These are phyloP conservation scores for Piper longum DNA, from an alignment of 164 flowering plant species.

Conservation along the genomic window DNA sequence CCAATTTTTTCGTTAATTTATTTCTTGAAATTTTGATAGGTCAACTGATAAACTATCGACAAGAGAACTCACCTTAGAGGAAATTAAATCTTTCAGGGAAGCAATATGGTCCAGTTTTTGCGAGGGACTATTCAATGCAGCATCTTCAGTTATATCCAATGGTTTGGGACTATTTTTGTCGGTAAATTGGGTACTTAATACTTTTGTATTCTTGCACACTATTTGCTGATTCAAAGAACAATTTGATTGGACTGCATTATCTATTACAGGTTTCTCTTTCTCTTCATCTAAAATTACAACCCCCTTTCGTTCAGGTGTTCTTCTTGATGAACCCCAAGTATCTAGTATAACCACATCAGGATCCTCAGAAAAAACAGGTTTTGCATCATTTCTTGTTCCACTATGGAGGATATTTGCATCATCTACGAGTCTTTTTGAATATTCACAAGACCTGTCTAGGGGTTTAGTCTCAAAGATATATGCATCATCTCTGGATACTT, in stretches of 20 bases:
- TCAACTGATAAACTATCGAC: not conserved
- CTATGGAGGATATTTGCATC: constrained; percentile 8
- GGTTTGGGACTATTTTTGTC: constrained; percentile 7
- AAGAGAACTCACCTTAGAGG: not conserved
- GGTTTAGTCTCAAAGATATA: constrained; percentile 8
- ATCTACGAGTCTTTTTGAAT: constrained; percentile 2
- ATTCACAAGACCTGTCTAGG: constrained; percentile 9
- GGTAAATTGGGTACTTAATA: constrained; percentile 11
- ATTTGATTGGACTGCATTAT: constrained; percentile 6
- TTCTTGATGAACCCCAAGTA: constrained; percentile 4
- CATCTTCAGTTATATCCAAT: constrained; percentile 4
- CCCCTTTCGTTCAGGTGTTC: constrained; percentile 7
- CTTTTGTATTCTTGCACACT: constrained; percentile 1
- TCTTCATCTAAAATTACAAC: constrained; percentile 77
- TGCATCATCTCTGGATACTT: constrained; percentile 27
- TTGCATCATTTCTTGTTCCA: constrained; percentile 10
- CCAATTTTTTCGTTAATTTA: not conserved
- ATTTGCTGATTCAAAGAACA: constrained; percentile 5
- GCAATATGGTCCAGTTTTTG: constrained; percentile 13
- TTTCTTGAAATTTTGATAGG: not conserved
- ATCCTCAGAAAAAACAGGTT: constrained; percentile 13
- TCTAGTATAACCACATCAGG: constrained; percentile 20
- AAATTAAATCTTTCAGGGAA: constrained; percentile 25
- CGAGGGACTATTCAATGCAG: constrained; percentile 10
- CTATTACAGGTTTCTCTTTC: constrained; percentile 17